Base-by-base conservation (phyloP, 192 early-diverging fungal genomes). In the Coemansia sp. region DNA sequence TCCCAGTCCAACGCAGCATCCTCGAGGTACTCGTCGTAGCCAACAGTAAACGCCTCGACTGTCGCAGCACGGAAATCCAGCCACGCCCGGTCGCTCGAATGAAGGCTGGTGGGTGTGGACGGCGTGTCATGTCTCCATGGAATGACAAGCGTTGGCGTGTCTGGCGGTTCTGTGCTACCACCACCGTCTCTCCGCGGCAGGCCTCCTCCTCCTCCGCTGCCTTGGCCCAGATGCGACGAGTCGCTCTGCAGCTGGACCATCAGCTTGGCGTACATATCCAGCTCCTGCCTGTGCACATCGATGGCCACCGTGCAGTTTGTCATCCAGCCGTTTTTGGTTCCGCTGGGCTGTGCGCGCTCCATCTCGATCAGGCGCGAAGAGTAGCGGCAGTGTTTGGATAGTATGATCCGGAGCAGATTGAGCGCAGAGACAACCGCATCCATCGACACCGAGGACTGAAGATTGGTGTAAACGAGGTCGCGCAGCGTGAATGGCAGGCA, bases 381-480 rank as follows among this genome's bases (percentile, higher is more conserved):
- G 62, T 89, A 91, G 29, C 81, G 82, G 65, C 88, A 92, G 69
- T 98, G 91, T 23, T 85, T 81, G 7, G 82, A 74, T 36, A 98
- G 87, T 1, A 95, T 52, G 0, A 87, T 83, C 10, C 87, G 86
- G 28, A 96, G 72, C 28, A 98, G 65, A 54, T 90, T 93, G 15
- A 96, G 79, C 0, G 92, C 88, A 0, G 88, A 88, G 53, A 91
- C 90, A 4, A 95, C 91, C 6, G 94, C 92, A 28, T 90, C 85
- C 57, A 89, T 91, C 0, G 93, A 95, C 1, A 80, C 72, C 15
- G 90, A 81, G 2, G 96, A 96, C 61, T 89, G 87, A 34, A 98
- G 78, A 31, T 96, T 91, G 6, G 92, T 92, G 44, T 95, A 84
- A 17, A 98, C 83, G 3, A 98, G 78, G 56, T 92, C 91, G 60